phyloP scores from a whole-genome alignment of 2,329 filamentous ascomycete species.

The Aureobasidium subglaciale region DNA sequence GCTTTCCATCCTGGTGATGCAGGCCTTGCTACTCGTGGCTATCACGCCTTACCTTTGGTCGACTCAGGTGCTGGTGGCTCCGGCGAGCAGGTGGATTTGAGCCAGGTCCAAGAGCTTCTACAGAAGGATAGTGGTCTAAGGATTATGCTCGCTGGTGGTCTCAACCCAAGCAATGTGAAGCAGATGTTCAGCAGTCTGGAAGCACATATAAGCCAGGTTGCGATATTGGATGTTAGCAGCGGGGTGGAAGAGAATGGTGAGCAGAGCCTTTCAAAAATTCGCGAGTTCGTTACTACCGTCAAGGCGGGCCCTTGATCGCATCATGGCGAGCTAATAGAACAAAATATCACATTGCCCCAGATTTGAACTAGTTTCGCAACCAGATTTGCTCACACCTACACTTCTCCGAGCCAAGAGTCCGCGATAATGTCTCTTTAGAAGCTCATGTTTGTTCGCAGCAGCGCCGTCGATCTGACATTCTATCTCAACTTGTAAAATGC shows the following conservation, averaged over 20 bases:
- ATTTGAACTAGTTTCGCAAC: no score
- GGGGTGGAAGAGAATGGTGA: constrained; percentile 80
- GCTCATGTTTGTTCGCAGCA: no score
- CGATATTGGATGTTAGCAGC: constrained; percentile 88
- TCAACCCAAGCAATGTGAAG: constrained; percentile 72
- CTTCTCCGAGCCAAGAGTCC: no score
- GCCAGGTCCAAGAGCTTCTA: constrained; percentile 60
- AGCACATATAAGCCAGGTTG: constrained; percentile 53
- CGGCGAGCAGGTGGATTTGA: constrained; percentile 68
- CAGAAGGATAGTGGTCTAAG: constrained; percentile 61
- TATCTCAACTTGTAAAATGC: no score
- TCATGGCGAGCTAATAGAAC: not conserved
- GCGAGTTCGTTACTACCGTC: constrained; percentile 34
- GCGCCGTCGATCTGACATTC: no score
- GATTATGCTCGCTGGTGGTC: constrained; percentile 76
- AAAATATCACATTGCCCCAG: not conserved
- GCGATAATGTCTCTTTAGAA: no score
- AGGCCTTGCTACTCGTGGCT: constrained; percentile 67
- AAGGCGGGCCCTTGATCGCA: constrained; percentile 9
- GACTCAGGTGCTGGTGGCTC: constrained; percentile 81
- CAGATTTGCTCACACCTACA: no score
- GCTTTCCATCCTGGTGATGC: constrained; percentile 71
- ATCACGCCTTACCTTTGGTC: constrained; percentile 74
- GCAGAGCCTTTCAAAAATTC: constrained; percentile 76
- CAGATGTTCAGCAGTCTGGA: constrained; percentile 58